Conservation (phyloP, 345 rosid genomes). For the Moringa oleifera region DNA sequence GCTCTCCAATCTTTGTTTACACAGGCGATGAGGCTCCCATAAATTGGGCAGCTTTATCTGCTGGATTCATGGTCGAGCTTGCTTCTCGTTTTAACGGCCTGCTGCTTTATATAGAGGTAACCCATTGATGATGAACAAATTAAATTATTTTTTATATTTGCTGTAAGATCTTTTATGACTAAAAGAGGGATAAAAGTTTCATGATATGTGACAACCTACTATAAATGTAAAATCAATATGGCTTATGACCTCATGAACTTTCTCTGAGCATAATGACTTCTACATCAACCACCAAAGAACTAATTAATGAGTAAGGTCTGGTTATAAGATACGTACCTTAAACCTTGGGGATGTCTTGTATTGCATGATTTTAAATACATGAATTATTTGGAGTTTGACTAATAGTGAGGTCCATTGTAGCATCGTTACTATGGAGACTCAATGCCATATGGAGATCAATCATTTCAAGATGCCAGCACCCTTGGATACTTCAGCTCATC, state of each 20-base stretch:
- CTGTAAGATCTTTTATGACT: background rate
- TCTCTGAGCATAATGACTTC: too few species aligned
- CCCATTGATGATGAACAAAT: too few species aligned
- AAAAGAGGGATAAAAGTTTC: background rate
- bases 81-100: conserved; percentile 30
- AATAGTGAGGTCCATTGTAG: too few species aligned
- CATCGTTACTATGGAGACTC: conserved; percentile 51
- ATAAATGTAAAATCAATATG: too few species aligned
- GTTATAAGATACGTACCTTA: too few species aligned
- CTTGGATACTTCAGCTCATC: conserved; percentile 52
- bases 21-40: conserved; percentile 41
- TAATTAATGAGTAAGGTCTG: too few species aligned
- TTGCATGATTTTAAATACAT: too few species aligned
- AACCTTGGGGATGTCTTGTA: too few species aligned
- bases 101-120: conserved; percentile 29
- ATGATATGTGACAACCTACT: too few species aligned
- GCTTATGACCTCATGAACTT: too few species aligned
- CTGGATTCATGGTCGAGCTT: conserved; percentile 25
- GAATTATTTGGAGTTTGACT: too few species aligned
- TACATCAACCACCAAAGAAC: too few species aligned
- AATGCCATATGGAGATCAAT: conserved; percentile 47
- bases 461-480: conserved; percentile 35
- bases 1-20: conserved; percentile 45
- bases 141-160: background rate
- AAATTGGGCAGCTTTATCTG: conserved; percentile 8